Conservation (phyloP, 1,284 basidiomycete genomes). For the Fomitiporia mediterranea region DNA sequence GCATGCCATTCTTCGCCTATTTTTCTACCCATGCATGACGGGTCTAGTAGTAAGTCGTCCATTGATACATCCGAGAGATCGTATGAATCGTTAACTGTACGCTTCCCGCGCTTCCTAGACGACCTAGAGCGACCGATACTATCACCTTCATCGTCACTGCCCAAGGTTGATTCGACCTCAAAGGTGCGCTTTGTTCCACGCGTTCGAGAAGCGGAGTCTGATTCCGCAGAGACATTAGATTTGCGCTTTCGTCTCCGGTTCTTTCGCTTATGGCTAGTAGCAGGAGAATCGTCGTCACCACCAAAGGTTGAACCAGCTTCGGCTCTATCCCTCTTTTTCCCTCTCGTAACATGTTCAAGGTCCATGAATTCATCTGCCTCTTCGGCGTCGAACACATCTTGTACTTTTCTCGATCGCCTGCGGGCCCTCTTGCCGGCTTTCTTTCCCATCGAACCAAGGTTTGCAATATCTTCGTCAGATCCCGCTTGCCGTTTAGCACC, state of each 20-base stretch:
- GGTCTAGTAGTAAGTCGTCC: slow-evolving; percentile 42
- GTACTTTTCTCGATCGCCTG: slow-evolving; percentile 13
- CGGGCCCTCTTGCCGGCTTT: slow-evolving; percentile 29
- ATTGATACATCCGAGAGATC: slow-evolving; percentile 31
- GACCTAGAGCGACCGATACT: slow-evolving; percentile 24
- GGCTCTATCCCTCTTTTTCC: slow-evolving; percentile 69
- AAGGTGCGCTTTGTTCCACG: slow-evolving; percentile 65
- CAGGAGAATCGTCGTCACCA: slow-evolving; percentile 49
- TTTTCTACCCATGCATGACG: slow-evolving; percentile 47
- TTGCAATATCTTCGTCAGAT: slow-evolving; percentile 36
- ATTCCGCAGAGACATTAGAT: slow-evolving; percentile 39
- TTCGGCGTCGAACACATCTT: slow-evolving; percentile 10
- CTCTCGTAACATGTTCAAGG: slow-evolving; percentile 37
- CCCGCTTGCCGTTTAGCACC: slow-evolving; percentile 45
- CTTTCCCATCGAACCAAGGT: slow-evolving; percentile 25
- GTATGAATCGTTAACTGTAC: slow-evolving; percentile 26
- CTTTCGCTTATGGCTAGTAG: slow-evolving; percentile 30
- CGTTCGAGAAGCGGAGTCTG: slow-evolving; percentile 39
- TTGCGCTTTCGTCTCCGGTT: slow-evolving; percentile 40
- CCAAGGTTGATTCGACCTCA: slow-evolving; percentile 42
- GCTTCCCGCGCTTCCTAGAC: slow-evolving; percentile 25
- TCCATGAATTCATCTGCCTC: slow-evolving; percentile 26
- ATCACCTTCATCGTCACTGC: slow-evolving; percentile 43
- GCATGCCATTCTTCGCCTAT: slow-evolving; percentile 73
- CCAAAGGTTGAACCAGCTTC: slow-evolving; percentile 70